A percentile compares a stretch with the other conserved stretches of the same genome.
Conservation (phyloP, 345 rosid genomes). For the Brassica cretica region DNA sequence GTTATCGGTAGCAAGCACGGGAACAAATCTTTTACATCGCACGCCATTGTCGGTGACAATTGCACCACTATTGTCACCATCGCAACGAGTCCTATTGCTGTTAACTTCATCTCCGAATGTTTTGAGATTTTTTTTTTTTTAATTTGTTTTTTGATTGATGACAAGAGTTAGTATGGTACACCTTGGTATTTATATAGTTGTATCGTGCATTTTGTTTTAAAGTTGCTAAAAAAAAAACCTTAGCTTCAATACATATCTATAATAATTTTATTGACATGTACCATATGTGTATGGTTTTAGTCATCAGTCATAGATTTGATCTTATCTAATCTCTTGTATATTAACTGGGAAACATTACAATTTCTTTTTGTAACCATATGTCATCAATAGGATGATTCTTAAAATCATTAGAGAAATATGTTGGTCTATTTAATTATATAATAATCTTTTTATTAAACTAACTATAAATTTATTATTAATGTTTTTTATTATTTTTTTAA, state of each 20-base stretch:
- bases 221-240: not conserved
- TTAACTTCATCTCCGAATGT: conserved; percentile 1
- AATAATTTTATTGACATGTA: not conserved
- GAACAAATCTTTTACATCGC: not conserved
- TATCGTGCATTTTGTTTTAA: not conserved
- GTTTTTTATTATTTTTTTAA: too few species aligned
- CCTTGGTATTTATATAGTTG: not conserved
- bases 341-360: too few species aligned
- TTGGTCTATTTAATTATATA: too few species aligned
- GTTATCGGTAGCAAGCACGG: conserved; percentile 8
- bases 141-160: not conserved
- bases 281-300: too few species aligned
- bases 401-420: too few species aligned
- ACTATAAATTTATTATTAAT: too few species aligned
- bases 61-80: not conserved
- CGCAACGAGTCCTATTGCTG: not conserved
- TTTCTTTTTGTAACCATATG: too few species aligned
- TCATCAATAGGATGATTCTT: too few species aligned
- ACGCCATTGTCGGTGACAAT: not conserved
- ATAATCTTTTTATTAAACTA: too few species aligned
- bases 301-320: too few species aligned
- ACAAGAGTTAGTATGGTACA: not conserved
- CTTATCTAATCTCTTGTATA: too few species aligned
- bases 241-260: not conserved
- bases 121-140: not conserved